Percentiles rank a stretch among this genome's conserved stretches.
These are phyloP conservation scores for Microcera coccophila DNA, from an alignment of 2,329 filamentous ascomycete genomes.

Conservation along the genomic window DNA sequence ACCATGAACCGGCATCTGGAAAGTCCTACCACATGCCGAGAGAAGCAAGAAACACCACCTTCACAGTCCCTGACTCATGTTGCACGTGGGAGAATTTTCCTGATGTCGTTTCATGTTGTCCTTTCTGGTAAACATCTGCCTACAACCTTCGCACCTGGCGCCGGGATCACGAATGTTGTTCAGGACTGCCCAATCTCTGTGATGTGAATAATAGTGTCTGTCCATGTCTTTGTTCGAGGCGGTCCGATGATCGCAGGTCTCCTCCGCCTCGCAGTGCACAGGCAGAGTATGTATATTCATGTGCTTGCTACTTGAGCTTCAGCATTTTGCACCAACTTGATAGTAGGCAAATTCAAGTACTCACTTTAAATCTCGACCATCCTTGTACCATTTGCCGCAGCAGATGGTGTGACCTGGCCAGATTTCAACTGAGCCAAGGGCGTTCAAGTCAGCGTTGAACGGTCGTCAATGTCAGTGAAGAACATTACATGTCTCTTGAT, in stretches of 20 bases:
- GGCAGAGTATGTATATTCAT: conserved; percentile 2
- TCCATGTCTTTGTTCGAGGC: conserved; percentile 1
- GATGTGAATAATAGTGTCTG: conserved; percentile 15
- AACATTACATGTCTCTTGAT: neutral
- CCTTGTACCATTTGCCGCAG: neutral
- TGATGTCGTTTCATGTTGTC: conserved; percentile 13
- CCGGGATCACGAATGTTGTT: neutral
- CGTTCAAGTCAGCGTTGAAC: no score
- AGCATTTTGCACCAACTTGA: no score
- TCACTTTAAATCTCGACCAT: conserved; percentile 4
- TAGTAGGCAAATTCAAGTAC: neutral
- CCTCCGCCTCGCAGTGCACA: conserved; percentile 1
- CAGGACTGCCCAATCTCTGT: neutral
- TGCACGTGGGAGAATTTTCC: conserved; percentile 4
- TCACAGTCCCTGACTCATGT: conserved; percentile 11
- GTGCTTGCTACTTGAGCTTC: conserved; percentile 5
- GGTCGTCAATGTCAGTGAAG: neutral
- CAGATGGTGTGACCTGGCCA: no score
- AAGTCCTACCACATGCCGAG: neutral
- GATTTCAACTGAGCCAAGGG: no score
- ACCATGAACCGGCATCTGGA: no score
- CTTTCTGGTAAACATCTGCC: neutral
- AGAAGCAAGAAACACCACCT: neutral
- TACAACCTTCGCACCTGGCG: conserved; percentile 9
- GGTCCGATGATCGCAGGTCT: neutral